Evolutionary conservation across 306 rosid species (phyloP), one percentile per base, ranked within the genome.

Genomic region (Erythrophleum fordii): DNA sequence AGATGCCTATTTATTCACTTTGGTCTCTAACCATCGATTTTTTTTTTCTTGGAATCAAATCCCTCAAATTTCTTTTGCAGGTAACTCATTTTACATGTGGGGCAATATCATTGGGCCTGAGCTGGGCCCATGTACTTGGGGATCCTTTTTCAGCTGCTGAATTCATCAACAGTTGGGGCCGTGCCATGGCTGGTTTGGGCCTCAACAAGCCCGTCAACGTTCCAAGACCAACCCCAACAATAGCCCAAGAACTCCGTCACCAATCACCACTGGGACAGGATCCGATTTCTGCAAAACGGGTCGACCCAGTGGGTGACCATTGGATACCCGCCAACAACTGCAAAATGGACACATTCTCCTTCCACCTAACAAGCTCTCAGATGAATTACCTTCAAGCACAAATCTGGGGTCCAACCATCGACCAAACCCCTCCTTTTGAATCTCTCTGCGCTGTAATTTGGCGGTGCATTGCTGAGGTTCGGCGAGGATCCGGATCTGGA

Each of bases 101-200:
- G 34, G 99, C 95, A 69, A 25, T 89, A 0, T 86, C 99, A 68
- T 8, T 95, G 78, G 97, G 97, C 31, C 85, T 95, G 5, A 93
- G 97, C 64, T 95, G 97, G 97, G 90, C 97, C 39, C 97, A 93
- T 80, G 45, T 90, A 22, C 64, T 95, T 0, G 97, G 99, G 59
- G 97, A 91, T 77, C 87, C 87, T 1, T 69, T 82, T 76, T 76
- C 90, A 11, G 87, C 92, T 66, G 64, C 92, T 3, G 86, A 89
- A 2, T 93, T 81, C 76, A 86, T 90, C 31, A 93, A 84, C 28
- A 29, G 62, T 11, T 87, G 84, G 86, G 83, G 86, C 42, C 76
- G 18, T 25, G 9, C 53, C n/a, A 58, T 88, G 64, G 18, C 79
- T 2, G 77, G 74, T 25, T 20, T 77, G 69, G 53, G 2, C 41